Conservation (phyloP, 495 filamentous ascomycete species). For the Chaetomidium leptoderma region DNA sequence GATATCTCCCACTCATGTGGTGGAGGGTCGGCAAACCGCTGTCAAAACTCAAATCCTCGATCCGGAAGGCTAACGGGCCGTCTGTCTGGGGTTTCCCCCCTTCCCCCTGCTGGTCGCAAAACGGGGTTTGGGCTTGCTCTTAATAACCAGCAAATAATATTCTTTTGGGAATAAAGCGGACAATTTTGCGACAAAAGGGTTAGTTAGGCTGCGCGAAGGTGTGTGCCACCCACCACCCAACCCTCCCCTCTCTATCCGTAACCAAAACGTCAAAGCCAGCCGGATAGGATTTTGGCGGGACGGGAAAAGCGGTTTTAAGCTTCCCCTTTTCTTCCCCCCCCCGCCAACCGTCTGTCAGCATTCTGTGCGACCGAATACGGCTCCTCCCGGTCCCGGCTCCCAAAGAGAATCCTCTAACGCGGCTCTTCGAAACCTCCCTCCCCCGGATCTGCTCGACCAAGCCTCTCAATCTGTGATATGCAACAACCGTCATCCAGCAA, state of each 20-base stretch:
- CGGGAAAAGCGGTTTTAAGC: neutral
- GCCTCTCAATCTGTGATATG: too few species aligned
- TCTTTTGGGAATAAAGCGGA: neutral
- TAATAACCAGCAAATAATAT: neutral
- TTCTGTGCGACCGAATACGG: neutral
- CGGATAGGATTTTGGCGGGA: neutral
- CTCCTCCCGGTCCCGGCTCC: neutral
- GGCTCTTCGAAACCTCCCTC: neutral
- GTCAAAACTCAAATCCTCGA: neutral
- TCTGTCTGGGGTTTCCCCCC: neutral
- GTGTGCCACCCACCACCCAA: too few species aligned
- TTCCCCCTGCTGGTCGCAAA: neutral
- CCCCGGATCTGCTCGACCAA: too few species aligned
- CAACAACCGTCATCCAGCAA: too few species aligned
- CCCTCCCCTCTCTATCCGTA: too few species aligned
- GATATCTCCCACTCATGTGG: neutral
- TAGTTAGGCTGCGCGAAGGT: too few species aligned
- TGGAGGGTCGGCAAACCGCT: neutral
- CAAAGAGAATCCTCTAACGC: too few species aligned
- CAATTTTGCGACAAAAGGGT: too few species aligned
- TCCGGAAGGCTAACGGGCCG: neutral
- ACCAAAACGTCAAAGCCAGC: too few species aligned
- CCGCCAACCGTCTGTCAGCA: neutral
- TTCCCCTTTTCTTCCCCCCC: neutral
- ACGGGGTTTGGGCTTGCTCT: too few species aligned